phyloP scores from a whole-genome alignment of 768 basidiomycete species.

The Pleurotus citrinopileatus region DNA sequence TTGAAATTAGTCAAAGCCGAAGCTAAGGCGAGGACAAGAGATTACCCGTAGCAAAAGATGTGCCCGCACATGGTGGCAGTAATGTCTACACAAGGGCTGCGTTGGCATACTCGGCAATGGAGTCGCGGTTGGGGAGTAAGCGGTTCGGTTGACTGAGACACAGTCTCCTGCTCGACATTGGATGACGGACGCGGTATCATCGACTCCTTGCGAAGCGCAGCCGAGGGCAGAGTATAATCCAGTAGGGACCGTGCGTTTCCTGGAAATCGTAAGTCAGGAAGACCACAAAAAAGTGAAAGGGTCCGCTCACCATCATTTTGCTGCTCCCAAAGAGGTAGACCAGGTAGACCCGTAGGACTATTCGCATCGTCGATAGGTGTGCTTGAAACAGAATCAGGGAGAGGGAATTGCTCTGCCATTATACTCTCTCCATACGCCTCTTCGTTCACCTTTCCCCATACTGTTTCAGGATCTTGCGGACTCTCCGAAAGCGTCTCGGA shows the following conservation, averaged over 20 bases:
- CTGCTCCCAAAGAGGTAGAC: not conserved
- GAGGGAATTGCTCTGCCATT: constrained; percentile 4
- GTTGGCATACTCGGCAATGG: constrained; percentile 49
- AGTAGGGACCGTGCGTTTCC: not conserved
- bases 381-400: constrained; percentile 4
- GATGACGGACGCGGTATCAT: not conserved
- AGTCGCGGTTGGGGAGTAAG: constrained; percentile 21
- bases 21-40: not conserved
- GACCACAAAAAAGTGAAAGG: not conserved
- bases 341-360: not conserved
- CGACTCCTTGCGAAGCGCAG: not conserved
- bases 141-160: not conserved
- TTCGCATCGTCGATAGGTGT: not conserved
- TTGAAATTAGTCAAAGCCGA: constrained; percentile 3
- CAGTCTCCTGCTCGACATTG: not conserved
- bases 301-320: not conserved
- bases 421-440: not conserved
- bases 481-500: not conserved
- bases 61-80: constrained; percentile 65
- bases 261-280: too few relatives aligned
- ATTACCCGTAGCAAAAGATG: constrained; percentile 54
- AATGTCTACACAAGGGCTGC: constrained; percentile 47
- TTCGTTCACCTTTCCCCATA: not conserved
- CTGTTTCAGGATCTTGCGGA: not conserved
- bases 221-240: not conserved